phyloP scores from a whole-genome alignment of 257 asterid genomes.

The Plantago major region DNA sequence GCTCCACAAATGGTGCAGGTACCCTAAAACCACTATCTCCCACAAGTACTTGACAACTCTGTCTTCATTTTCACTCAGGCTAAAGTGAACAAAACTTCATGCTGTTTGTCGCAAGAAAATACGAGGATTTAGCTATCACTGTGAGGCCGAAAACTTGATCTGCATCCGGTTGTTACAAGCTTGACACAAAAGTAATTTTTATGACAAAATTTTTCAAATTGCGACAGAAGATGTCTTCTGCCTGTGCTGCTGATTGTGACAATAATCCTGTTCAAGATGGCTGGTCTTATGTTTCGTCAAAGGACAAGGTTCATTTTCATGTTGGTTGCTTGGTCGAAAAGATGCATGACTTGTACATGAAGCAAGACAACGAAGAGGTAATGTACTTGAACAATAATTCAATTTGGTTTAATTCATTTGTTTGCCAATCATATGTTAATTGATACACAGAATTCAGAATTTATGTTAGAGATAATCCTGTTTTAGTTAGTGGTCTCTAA shows the following conservation, averaged over 20 bases:
- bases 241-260: not conserved
- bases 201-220: not conserved
- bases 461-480: too few species aligned
- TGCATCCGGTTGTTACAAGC: not conserved
- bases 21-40: not conserved
- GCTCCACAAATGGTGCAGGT: constrained; percentile 1
- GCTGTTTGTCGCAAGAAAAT: not conserved
- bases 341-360: too few species aligned
- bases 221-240: not conserved
- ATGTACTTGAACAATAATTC: too few species aligned
- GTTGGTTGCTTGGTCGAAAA: too few species aligned
- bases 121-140: constrained; percentile 2
- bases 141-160: not conserved
- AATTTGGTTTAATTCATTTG: too few species aligned
- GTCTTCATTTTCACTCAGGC: not conserved
- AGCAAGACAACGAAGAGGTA: too few species aligned
- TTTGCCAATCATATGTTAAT: too few species aligned
- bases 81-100: not conserved
- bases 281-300: constrained; percentile 6
- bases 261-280: not conserved
- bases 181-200: not conserved
- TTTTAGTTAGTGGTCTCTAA: too few species aligned
- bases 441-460: too few species aligned
- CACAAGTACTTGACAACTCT: not conserved
- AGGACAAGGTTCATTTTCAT: too few species aligned